Evolutionary conservation across 2,329 filamentous ascomycete species (phyloP).

Genomic region (Curvularia sp.): DNA sequence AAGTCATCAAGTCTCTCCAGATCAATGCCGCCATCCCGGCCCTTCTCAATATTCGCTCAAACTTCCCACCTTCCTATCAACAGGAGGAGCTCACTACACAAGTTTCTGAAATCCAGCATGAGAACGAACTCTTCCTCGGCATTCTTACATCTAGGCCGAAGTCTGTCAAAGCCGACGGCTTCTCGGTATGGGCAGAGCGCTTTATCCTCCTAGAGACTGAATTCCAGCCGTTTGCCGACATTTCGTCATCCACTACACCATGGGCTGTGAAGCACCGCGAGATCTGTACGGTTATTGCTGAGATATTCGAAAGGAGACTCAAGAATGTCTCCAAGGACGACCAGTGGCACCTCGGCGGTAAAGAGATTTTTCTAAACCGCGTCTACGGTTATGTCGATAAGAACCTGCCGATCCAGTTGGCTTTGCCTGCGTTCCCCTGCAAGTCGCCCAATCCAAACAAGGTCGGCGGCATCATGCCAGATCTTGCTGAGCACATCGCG

Average conservation of each 20-base stretch:
- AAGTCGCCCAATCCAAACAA: constrained; percentile 67
- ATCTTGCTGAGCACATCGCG: constrained; percentile 54
- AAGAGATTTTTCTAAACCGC: constrained; percentile 33
- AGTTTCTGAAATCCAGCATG: constrained; percentile 31
- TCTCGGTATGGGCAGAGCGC: constrained; percentile 37
- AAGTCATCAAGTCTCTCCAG: constrained; percentile 32
- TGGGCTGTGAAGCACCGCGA: constrained; percentile 31
- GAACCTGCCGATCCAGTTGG: constrained; percentile 36
- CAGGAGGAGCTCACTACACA: constrained; percentile 29
- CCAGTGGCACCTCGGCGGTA: constrained; percentile 36
- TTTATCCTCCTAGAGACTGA: constrained; percentile 41
- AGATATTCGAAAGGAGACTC: constrained; percentile 39
- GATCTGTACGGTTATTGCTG: constrained; percentile 28
- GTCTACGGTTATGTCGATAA: constrained; percentile 39
- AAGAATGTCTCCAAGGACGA: constrained; percentile 41
- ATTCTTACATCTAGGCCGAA: constrained; percentile 35
- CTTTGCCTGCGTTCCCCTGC: constrained; percentile 66
- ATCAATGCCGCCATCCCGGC: constrained; percentile 26
- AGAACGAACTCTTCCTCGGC: constrained; percentile 31
- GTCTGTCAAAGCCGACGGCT: constrained; percentile 32
- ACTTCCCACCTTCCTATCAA: constrained; percentile 33
- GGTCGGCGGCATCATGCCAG: constrained; percentile 58
- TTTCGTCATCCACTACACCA: constrained; percentile 27
- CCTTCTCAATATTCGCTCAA: constrained; percentile 31
- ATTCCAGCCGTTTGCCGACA: constrained; percentile 32